Conservation (phyloP, 2,329 filamentous ascomycete species). For the Phaeosphaeria sp. region DNA sequence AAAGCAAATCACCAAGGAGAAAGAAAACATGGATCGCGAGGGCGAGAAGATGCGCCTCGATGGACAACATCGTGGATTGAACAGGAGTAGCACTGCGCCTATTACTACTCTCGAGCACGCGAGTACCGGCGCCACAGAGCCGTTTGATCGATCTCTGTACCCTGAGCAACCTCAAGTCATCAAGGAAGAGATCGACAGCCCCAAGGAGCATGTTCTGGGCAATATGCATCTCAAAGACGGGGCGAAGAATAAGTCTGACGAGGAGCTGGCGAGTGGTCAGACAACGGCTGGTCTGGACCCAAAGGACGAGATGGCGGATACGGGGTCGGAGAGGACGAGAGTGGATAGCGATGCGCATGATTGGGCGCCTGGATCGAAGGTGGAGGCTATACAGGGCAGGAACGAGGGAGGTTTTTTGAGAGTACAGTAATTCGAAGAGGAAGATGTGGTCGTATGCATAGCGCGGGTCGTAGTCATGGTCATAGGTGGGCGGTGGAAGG, state of each 20-base stretch:
- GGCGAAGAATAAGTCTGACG: neutral
- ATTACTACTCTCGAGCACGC: constrained; percentile 13
- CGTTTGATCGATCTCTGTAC: constrained; percentile 3
- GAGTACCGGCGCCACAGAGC: constrained; percentile 3
- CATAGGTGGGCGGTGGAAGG: too few relatives aligned
- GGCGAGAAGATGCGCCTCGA: constrained; percentile 21
- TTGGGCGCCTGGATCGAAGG: neutral
- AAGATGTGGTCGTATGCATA: too few relatives aligned
- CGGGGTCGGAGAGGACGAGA: constrained; percentile 14
- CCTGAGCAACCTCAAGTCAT: constrained; percentile 1
- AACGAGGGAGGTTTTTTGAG: neutral
- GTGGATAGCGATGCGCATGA: constrained; percentile 2
- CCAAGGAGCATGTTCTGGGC: constrained; percentile 2
- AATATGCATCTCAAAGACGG: neutral
- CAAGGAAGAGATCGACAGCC: constrained; percentile 8
- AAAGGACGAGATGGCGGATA: constrained; percentile 13
- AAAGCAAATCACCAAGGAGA: constrained; percentile 11
- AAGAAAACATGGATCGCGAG: constrained; percentile 17
- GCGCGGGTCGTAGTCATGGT: too few relatives aligned
- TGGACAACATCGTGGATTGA: constrained; percentile 6
- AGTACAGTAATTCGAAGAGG: too few relatives aligned
- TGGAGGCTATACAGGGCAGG: neutral
- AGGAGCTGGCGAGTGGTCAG: neutral
- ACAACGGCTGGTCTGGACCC: neutral
- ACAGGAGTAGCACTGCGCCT: constrained; percentile 30